Conservation (phyloP, 148 eudicot genomes). For the Vaccinium darrowii region DNA sequence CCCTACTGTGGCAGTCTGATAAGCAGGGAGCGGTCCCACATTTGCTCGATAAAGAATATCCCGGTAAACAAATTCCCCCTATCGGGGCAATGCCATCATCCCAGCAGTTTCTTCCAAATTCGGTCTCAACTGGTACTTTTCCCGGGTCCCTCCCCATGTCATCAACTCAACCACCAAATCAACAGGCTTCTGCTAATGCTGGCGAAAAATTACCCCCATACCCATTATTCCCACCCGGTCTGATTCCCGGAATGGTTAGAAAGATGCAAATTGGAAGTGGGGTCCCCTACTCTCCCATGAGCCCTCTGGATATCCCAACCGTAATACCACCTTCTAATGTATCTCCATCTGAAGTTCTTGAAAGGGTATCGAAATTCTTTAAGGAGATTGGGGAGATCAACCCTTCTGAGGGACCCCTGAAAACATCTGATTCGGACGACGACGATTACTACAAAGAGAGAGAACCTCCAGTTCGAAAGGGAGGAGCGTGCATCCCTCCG, state of each 20-base stretch:
- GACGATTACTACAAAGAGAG: slow-evolving; percentile 58
- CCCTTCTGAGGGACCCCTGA: slow-evolving; percentile 90
- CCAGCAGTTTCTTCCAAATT: slow-evolving; percentile 52
- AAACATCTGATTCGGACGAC: slow-evolving; percentile 57
- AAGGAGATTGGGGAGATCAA: slow-evolving; percentile 93
- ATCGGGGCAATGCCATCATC: slow-evolving; percentile 42
- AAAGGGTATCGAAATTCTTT: slow-evolving; percentile 82
- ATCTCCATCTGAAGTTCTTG: slow-evolving; percentile 71
- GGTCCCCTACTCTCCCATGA: slow-evolving; percentile 96
- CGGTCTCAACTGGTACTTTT: slow-evolving; percentile 44
- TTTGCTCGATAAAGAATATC: slow-evolving; percentile 44
- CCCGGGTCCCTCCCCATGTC: slow-evolving; percentile 48
- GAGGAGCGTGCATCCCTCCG: slow-evolving; percentile 98
- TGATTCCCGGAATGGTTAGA: slow-evolving; percentile 92
- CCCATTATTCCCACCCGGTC: slow-evolving; percentile 96
- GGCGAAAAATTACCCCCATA: slow-evolving; percentile 78
- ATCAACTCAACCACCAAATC: slow-evolving; percentile 49
- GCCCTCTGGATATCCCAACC: slow-evolving; percentile 95
- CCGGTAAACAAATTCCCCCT: slow-evolving; percentile 54
- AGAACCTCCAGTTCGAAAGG: slow-evolving; percentile 73
- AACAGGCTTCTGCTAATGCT: slow-evolving; percentile 33
- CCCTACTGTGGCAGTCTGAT: slow-evolving; percentile 69
- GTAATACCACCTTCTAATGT: slow-evolving; percentile 73
- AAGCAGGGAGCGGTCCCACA: slow-evolving; percentile 36
- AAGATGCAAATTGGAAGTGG: slow-evolving; percentile 97